Evolutionary conservation across 1,284 basidiomycete species (phyloP).

Genomic region (Fomitopsis palustris): DNA sequence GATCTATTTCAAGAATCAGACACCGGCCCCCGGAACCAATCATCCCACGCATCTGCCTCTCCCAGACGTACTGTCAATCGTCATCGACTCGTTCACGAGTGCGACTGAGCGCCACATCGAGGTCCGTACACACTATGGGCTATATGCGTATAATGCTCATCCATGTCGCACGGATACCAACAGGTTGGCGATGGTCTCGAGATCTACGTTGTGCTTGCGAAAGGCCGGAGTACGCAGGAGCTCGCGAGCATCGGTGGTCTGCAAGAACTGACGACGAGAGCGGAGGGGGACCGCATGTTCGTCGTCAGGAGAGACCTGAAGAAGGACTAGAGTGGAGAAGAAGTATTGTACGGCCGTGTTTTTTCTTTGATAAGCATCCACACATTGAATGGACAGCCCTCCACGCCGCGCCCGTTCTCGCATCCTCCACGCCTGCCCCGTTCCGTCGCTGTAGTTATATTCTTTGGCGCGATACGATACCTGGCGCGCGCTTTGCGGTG

Average conservation of each 20-base stretch:
- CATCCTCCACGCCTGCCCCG: background rate
- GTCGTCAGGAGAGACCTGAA: conserved; percentile 72
- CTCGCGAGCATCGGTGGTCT: conserved; percentile 55
- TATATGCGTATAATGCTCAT: background rate
- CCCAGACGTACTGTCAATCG: conserved; percentile 75
- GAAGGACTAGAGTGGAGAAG: conserved; percentile 44
- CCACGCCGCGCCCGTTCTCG: background rate
- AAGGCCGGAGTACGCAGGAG: conserved; percentile 60
- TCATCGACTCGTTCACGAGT: conserved; percentile 90
- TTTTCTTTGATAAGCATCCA: background rate
- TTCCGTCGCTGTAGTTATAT: conserved; percentile 1
- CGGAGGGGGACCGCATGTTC: conserved; percentile 70
- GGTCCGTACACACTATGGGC: conserved; percentile 38
- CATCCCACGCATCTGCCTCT: conserved; percentile 83
- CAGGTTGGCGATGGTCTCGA: conserved; percentile 93
- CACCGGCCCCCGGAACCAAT: conserved; percentile 56
- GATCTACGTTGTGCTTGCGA: conserved; percentile 81
- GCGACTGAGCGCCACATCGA: conserved; percentile 97
- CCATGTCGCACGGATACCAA: conserved; percentile 9
- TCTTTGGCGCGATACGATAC: conserved; percentile 3
- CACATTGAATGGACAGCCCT: conserved; percentile 1
- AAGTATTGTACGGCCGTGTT: background rate
- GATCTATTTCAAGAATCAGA: conserved; percentile 97
- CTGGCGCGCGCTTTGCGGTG: background rate
- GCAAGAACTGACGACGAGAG: conserved; percentile 56